phyloP scores from a whole-genome alignment of 2,329 filamentous ascomycete species.

The Stromatinia cepivora region DNA sequence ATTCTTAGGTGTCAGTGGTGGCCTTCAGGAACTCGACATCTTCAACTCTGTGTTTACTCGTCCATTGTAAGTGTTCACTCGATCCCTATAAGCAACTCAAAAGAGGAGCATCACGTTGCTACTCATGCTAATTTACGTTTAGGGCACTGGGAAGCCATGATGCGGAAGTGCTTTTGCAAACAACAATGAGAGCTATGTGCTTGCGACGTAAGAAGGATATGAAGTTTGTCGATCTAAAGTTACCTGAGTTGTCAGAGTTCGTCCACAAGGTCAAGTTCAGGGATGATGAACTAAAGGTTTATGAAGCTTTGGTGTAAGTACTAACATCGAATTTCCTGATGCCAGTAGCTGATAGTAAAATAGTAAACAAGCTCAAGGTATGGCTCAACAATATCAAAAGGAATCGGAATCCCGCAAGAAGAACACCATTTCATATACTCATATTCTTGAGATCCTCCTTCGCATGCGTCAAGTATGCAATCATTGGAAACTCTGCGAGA shows the following conservation, averaged over 20 bases:
- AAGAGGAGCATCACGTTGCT: neutral
- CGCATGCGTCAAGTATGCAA: constrained; percentile 85
- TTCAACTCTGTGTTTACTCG: constrained; percentile 73
- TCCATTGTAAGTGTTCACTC: constrained; percentile 51
- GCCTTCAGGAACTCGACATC: constrained; percentile 68
- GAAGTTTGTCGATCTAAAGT: constrained; percentile 78
- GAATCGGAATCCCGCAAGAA: constrained; percentile 37
- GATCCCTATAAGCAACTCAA: neutral
- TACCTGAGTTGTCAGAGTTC: constrained; percentile 76
- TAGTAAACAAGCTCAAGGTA: constrained; percentile 72
- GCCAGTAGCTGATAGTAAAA: constrained; percentile 33
- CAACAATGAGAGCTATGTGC: constrained; percentile 77
- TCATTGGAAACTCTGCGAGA: constrained; percentile 80
- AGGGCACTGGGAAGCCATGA: constrained; percentile 53
- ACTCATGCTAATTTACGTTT: neutral
- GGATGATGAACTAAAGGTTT: constrained; percentile 72
- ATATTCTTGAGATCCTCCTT: constrained; percentile 77
- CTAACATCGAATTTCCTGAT: neutral
- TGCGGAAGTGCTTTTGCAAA: constrained; percentile 67
- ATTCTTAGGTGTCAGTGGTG: constrained; percentile 74
- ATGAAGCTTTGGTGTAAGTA: constrained; percentile 67
- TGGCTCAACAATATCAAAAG: constrained; percentile 59
- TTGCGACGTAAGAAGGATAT: constrained; percentile 84
- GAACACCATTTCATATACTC: constrained; percentile 61
- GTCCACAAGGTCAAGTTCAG: constrained; percentile 74